Evolutionary conservation across 2,329 filamentous ascomycete species (phyloP).

Genomic region (Neonectria sp.): DNA sequence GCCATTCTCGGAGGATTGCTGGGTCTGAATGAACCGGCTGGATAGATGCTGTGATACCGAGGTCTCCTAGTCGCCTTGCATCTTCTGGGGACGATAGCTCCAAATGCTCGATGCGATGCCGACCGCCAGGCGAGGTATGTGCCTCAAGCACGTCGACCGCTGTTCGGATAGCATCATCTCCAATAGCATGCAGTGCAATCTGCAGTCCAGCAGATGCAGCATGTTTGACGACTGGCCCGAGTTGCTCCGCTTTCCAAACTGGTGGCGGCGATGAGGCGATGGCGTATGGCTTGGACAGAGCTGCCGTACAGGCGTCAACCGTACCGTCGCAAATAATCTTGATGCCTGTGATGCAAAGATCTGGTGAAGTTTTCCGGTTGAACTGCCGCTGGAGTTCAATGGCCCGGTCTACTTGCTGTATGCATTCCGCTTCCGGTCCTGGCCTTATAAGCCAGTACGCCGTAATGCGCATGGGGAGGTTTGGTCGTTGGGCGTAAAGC

Average conservation of each 20-base stretch:
- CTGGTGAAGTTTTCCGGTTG: slow-evolving; percentile 50
- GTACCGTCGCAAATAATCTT: slow-evolving; percentile 75
- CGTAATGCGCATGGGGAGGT: slow-evolving; percentile 56
- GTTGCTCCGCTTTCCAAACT: slow-evolving; percentile 15
- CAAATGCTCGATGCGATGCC: slow-evolving; percentile 30
- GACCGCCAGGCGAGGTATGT: slow-evolving; percentile 7
- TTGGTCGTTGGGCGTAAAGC: slow-evolving; percentile 45
- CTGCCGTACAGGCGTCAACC: slow-evolving; percentile 74
- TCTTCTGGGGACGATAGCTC: slow-evolving; percentile 23
- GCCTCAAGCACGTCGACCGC: slow-evolving; percentile 24
- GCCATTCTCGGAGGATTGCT: slow-evolving; percentile 24
- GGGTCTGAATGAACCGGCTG: slow-evolving; percentile 29
- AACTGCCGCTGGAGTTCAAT: slow-evolving; percentile 54
- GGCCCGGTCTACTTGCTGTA: slow-evolving; percentile 57
- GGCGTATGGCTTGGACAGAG: slow-evolving; percentile 67
- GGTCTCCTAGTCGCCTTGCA: slow-evolving; percentile 20
- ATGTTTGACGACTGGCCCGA: slow-evolving; percentile 18
- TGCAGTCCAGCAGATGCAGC: slow-evolving; percentile 17
- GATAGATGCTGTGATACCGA: slow-evolving; percentile 27
- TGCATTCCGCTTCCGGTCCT: slow-evolving; percentile 49
- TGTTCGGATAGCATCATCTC: slow-evolving; percentile 26
- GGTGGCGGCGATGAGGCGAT: slow-evolving; percentile 6
- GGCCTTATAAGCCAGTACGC: slow-evolving; percentile 62
- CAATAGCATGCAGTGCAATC: slow-evolving; percentile 43
- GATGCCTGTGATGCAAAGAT: slow-evolving; percentile 68